phyloP scores from a whole-genome alignment of 139 green algal species.

The Chara braunii region DNA sequence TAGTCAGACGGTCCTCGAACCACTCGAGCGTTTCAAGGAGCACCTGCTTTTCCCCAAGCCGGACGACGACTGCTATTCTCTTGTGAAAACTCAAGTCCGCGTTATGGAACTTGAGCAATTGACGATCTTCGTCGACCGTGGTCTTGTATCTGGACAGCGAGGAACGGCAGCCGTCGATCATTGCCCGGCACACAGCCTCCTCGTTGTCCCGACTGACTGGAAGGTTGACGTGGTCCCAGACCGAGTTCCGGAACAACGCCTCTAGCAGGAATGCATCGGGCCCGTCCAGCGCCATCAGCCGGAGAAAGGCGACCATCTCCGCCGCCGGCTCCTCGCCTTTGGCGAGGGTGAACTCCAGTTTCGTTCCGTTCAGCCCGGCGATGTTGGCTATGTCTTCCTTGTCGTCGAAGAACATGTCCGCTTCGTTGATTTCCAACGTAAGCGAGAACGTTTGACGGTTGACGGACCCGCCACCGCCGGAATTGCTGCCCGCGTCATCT shows the following conservation, averaged over 20 bases:
- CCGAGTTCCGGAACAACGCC: slow-evolving; percentile 35
- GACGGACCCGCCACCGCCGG: neutral
- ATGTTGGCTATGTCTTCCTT: slow-evolving; percentile 83
- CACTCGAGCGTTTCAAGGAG: slow-evolving; percentile 19
- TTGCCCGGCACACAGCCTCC: slow-evolving; percentile 63
- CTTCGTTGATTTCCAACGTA: slow-evolving; percentile 57
- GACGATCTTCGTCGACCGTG: slow-evolving; percentile 16
- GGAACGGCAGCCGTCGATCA: slow-evolving; percentile 52
- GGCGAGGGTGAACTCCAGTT: slow-evolving; percentile 51
- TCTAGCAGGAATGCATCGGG: slow-evolving; percentile 84
- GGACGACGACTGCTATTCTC: slow-evolving; percentile 24
- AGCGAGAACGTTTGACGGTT: slow-evolving; percentile 58
- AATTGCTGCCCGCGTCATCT: too few relatives aligned
- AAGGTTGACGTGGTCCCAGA: slow-evolving; percentile 37
- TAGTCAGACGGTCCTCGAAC: slow-evolving; percentile 18
- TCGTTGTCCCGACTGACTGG: slow-evolving; percentile 79
- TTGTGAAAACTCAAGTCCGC: slow-evolving; percentile 5
- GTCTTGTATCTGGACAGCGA: slow-evolving; percentile 21
- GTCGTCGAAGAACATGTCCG: slow-evolving; percentile 70
- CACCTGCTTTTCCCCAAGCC: slow-evolving; percentile 30
- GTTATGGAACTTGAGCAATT: neutral
- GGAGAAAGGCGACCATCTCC: slow-evolving; percentile 69
- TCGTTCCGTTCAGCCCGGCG: slow-evolving; percentile 46
- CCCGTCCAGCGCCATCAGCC: slow-evolving; percentile 61
- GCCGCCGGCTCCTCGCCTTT: slow-evolving; percentile 36